phyloP scores from a whole-genome alignment of 148 eudicot genomes.

The Rhododendron vialii region DNA sequence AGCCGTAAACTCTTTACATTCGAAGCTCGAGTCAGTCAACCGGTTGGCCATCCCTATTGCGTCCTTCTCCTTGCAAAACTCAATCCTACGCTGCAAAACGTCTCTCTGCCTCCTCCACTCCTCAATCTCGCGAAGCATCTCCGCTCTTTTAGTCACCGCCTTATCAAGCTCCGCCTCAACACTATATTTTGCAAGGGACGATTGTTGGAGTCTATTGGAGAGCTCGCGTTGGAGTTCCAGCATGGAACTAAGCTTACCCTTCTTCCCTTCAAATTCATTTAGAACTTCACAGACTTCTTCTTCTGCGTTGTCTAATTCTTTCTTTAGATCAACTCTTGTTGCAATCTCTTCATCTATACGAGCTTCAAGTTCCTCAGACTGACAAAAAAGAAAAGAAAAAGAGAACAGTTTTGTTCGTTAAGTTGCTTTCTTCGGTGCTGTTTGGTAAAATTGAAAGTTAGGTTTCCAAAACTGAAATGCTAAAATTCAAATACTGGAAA shows the following conservation, averaged over 20 bases:
- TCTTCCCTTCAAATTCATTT: slow-evolving; percentile 50
- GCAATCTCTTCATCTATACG: slow-evolving; percentile 35
- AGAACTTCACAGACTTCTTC: slow-evolving; percentile 48
- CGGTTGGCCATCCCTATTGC: slow-evolving; percentile 55
- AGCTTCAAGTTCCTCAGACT: slow-evolving; percentile 60
- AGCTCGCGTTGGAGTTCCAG: slow-evolving; percentile 59
- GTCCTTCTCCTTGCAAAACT: slow-evolving; percentile 71
- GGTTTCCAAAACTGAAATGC: background rate
- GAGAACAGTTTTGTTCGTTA: too few relatives aligned
- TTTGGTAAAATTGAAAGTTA: too few relatives aligned
- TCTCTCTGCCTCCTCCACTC: slow-evolving; percentile 59
- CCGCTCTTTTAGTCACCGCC: slow-evolving; percentile 32
- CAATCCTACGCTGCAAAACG: slow-evolving; percentile 60
- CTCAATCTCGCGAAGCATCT: slow-evolving; percentile 60
- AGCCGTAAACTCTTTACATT: slow-evolving; percentile 46
- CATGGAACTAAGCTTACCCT: slow-evolving; percentile 48
- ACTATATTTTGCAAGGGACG: slow-evolving; percentile 32
- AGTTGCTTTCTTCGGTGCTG: too few relatives aligned
- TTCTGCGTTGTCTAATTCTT: slow-evolving; percentile 40
- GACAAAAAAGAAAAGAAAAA: background rate
- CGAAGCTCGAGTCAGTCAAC: slow-evolving; percentile 27
- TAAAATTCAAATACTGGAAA: background rate
- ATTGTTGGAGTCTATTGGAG: slow-evolving; percentile 47
- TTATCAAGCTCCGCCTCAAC: slow-evolving; percentile 47
- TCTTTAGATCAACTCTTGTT: slow-evolving; percentile 31